Evolutionary conservation across 1,139 yeast species (phyloP).

Genomic region (Saccharomycopsis phalli): DNA sequence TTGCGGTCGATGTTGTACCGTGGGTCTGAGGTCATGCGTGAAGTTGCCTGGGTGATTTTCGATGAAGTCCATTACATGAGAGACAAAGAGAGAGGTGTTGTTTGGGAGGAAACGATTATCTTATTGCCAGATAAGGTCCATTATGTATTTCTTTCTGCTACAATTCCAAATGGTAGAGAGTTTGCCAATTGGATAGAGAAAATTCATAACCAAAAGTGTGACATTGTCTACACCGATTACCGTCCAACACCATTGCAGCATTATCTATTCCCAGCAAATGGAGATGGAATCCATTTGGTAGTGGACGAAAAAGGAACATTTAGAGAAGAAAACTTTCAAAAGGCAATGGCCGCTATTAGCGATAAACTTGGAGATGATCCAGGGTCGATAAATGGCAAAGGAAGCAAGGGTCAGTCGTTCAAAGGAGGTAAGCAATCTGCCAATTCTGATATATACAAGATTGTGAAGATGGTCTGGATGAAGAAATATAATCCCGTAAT

Average conservation of each 20-base stretch:
- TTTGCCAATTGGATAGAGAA: conserved; percentile 98
- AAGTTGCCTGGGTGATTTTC: conserved; percentile 93
- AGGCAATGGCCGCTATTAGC: conserved; percentile 92
- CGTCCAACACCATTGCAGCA: conserved; percentile 98
- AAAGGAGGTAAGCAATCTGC: conserved; percentile 85
- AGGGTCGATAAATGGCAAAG: conserved; percentile 40
- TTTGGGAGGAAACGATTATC: conserved; percentile 98
- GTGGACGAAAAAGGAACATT: conserved; percentile 96
- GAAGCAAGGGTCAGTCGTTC: conserved; percentile 71
- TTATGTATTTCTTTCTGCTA: conserved; percentile 83
- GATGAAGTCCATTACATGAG: conserved; percentile 97
- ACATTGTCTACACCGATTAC: conserved; percentile 96
- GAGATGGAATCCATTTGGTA: conserved; percentile 94
- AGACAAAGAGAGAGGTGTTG: conserved; percentile 95
- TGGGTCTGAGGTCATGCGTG: conserved; percentile 93
- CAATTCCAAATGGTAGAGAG: conserved; percentile 97
- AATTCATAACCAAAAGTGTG: conserved; percentile 93
- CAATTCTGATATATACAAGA: conserved; percentile 88
- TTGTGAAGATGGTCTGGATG: conserved; percentile 95
- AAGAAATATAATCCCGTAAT: conserved; percentile 95
- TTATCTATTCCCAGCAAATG: conserved; percentile 93
- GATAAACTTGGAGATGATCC: conserved; percentile 84
- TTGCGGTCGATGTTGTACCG: conserved; percentile 84
- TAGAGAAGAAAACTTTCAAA: conserved; percentile 95
- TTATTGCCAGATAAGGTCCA: conserved; percentile 91